These are phyloP conservation scores for Nelumbo lutea DNA, from an alignment of 164 flowering plant species.

Conservation along the genomic window DNA sequence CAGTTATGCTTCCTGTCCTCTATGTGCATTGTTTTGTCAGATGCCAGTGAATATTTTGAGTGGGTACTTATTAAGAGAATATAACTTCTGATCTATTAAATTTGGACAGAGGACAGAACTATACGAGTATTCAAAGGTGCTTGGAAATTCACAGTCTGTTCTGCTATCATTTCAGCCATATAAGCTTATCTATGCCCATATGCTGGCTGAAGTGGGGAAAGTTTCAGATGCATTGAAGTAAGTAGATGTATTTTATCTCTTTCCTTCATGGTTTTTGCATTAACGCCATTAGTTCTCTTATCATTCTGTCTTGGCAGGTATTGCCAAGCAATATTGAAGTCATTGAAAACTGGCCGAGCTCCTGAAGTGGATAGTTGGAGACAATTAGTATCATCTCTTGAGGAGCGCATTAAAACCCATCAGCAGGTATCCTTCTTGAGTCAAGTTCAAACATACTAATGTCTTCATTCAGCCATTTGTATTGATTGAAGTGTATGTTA, in stretches of 20 bases:
- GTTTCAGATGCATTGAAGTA: constrained; percentile 51
- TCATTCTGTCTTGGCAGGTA: constrained; percentile 32
- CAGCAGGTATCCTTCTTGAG: constrained; percentile 47
- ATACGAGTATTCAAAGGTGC: constrained; percentile 52
- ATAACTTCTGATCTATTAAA: not conserved
- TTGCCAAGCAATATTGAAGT: constrained; percentile 60
- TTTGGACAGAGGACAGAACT: constrained; percentile 11
- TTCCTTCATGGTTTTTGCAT: not conserved
- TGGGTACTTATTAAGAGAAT: not conserved
- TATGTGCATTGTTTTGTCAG: too few relatives aligned
- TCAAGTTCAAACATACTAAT: not conserved
- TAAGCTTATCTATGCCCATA: constrained; percentile 65
- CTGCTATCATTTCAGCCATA: constrained; percentile 80
- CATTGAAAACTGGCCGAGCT: constrained; percentile 62
- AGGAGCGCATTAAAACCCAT: constrained; percentile 62
- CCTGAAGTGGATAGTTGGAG: constrained; percentile 62
- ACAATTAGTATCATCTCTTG: constrained; percentile 51
- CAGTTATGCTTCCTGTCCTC: too few relatives aligned
- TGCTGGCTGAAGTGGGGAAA: constrained; percentile 82
- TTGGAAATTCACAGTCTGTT: constrained; percentile 75
- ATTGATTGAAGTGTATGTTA: constrained; percentile 10
- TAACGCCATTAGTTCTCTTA: not conserved
- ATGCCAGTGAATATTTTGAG: not conserved
- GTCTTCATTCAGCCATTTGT: not conserved
- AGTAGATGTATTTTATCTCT: not conserved